These are phyloP conservation scores for Termitomyces eurrhizus DNA, from an alignment of 768 basidiomycete genomes.

Conservation along the genomic window DNA sequence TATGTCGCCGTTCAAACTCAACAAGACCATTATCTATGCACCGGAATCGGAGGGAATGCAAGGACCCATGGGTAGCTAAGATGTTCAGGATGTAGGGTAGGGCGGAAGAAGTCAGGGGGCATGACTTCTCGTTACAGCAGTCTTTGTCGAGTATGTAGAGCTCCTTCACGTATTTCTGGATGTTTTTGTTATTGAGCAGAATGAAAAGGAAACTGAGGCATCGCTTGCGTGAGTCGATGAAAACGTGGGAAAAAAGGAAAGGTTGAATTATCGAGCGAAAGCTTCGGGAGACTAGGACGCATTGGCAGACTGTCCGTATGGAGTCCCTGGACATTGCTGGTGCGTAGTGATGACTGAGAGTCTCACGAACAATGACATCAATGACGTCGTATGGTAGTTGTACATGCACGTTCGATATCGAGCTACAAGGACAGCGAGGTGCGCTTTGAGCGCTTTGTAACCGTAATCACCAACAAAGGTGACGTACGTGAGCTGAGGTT, in stretches of 20 bases:
- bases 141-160: background rate
- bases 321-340: background rate
- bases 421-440: background rate
- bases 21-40: background rate
- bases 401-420: background rate
- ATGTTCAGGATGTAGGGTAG: background rate
- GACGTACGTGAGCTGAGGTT: background rate
- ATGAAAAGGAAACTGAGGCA: background rate
- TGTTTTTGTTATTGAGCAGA: background rate
- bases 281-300: background rate
- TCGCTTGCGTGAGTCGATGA: background rate
- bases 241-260: background rate
- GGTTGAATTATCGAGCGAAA: background rate
- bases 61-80: background rate
- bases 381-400: background rate
- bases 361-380: background rate
- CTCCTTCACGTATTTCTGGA: background rate
- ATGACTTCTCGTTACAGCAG: background rate
- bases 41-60: background rate
- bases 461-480: background rate
- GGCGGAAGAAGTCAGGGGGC: background rate
- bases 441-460: background rate
- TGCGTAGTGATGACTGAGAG: background rate
- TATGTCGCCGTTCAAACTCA: background rate
- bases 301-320: background rate